Conservation (phyloP, 2,329 filamentous ascomycete species). For the Drechslerella dactyloides region DNA sequence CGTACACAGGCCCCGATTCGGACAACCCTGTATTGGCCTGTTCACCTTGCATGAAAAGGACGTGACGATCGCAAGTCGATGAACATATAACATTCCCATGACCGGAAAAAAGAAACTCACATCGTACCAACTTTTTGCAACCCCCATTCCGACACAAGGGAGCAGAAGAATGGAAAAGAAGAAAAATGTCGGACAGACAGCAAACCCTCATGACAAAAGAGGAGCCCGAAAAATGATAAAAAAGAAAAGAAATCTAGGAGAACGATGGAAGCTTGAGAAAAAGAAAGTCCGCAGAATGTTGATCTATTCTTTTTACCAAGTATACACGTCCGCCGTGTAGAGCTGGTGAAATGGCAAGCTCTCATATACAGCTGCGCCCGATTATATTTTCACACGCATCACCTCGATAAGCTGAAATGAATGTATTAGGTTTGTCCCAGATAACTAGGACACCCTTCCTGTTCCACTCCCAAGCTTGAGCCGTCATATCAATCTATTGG, state of each 20-base stretch:
- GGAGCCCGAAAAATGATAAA: no score
- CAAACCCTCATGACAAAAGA: no score
- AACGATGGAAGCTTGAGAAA: no score
- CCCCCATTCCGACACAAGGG: background rate
- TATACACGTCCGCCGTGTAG: no score
- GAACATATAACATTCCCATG: background rate
- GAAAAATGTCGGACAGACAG: background rate
- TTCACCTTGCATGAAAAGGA: constrained; percentile 4
- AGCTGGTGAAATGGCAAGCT: background rate
- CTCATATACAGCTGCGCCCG: background rate
- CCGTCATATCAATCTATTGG: background rate
- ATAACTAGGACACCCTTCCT: background rate
- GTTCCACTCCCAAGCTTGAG: background rate
- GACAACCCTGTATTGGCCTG: constrained; percentile 22
- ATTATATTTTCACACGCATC: background rate
- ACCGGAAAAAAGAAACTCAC: background rate
- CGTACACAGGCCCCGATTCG: constrained; percentile 14
- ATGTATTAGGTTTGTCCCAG: background rate
- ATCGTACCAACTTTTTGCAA: background rate
- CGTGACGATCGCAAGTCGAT: constrained; percentile 19
- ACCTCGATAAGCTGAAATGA: constrained; percentile 1
- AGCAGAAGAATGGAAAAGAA: background rate
- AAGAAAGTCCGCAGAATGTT: background rate
- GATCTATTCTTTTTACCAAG: no score
- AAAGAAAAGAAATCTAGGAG: no score